These are phyloP conservation scores for Circinella umbellata DNA, from an alignment of 371 early-diverging fungal species.

Conservation along the genomic window DNA sequence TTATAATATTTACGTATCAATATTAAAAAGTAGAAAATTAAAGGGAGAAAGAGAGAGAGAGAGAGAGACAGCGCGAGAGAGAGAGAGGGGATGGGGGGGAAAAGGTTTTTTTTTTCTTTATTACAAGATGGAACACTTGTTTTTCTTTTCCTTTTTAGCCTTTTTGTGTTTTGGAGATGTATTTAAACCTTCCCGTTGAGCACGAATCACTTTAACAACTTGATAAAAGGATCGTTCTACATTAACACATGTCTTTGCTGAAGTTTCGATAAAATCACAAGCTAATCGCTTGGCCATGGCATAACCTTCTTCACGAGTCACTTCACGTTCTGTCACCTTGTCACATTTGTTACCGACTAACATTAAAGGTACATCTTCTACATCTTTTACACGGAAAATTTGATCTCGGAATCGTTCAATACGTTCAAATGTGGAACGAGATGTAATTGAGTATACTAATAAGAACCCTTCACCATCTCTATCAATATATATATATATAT, in stretches of 20 bases:
- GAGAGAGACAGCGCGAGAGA: too few relatives aligned
- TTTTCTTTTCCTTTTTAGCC: constrained; percentile 34
- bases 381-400: constrained; percentile 83
- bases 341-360: constrained; percentile 94
- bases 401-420: constrained; percentile 81
- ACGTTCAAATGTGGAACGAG: constrained; percentile 82
- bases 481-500: background rate
- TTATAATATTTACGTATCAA: too few relatives aligned
- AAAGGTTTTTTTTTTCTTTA: too few relatives aligned
- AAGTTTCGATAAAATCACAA: constrained; percentile 77
- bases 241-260: constrained; percentile 79
- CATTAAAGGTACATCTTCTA: constrained; percentile 81
- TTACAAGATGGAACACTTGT: constrained; percentile 29
- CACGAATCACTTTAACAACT: constrained; percentile 58
- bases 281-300: constrained; percentile 18
- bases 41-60: too few relatives aligned
- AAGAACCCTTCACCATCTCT: constrained; percentile 91
- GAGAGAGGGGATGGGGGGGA: too few relatives aligned
- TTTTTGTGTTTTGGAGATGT: constrained; percentile 16
- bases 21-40: too few relatives aligned
- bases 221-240: constrained; percentile 69
- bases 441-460: constrained; percentile 85
- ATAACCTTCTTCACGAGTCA: constrained; percentile 60
- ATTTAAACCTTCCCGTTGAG: constrained; percentile 26
- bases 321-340: constrained; percentile 76